A percentile compares a stretch with the other conserved stretches of the same genome.
Evolutionary conservation across 129 eudicot species (phyloP).

Genomic region (Kitagawia praeruptora): DNA sequence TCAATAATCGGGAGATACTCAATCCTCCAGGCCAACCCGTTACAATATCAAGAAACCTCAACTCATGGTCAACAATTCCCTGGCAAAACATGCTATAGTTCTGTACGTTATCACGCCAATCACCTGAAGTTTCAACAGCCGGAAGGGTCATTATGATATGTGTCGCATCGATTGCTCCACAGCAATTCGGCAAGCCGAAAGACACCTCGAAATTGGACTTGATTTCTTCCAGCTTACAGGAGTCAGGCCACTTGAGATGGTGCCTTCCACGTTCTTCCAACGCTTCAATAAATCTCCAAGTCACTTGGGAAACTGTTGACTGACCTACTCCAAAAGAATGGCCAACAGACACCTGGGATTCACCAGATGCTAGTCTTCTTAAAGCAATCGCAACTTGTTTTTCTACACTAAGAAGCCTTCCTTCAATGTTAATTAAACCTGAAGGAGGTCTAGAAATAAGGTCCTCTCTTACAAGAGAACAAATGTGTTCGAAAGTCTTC

Average conservation of each 20-base stretch:
- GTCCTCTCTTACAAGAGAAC: conserved; percentile 76
- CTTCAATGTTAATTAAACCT: conserved; percentile 92
- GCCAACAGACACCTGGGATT: conserved; percentile 94
- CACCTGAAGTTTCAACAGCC: conserved; percentile 90
- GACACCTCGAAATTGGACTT: conserved; percentile 50
- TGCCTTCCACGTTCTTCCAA: conserved; percentile 83
- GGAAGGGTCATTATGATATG: conserved; percentile 94
- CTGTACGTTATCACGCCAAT: conserved; percentile 73
- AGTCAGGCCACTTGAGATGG: conserved; percentile 86
- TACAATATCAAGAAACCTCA: conserved; percentile 76
- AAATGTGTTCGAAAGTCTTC: conserved; percentile 76
- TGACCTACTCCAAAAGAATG: conserved; percentile 95
- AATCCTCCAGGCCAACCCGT: conserved; percentile 98
- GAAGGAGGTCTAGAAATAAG: conserved; percentile 96
- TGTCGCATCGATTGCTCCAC: conserved; percentile 86
- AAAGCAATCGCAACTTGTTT: conserved; percentile 97
- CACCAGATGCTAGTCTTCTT: conserved; percentile 89
- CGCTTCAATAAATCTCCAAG: conserved; percentile 97
- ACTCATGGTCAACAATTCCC: conserved; percentile 70
- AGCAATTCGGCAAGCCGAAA: conserved; percentile 73
- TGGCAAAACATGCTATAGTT: conserved; percentile 93
- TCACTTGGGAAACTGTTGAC: conserved; percentile 96
- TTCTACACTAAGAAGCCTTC: conserved; percentile 93
- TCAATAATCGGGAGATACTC: conserved; percentile 59
- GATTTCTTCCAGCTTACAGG: conserved; percentile 29